Evolutionary conservation across 371 early-diverging fungal genomes (phyloP).

Genomic region (Blakeslea trispora): DNA sequence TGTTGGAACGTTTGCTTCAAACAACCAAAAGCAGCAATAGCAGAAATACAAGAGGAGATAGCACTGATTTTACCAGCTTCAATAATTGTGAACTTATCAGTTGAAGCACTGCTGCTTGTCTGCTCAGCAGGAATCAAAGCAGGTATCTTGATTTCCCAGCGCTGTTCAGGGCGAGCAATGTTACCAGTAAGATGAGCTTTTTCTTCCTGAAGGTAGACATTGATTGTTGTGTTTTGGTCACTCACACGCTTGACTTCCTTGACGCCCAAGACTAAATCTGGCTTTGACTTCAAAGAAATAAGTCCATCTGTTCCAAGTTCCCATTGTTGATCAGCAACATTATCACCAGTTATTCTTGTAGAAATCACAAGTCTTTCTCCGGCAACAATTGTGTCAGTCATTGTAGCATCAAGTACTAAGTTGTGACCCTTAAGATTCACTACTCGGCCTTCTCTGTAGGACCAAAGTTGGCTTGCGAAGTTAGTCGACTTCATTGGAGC

Average conservation of each 20-base stretch:
- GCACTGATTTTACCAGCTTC: conserved; percentile 36
- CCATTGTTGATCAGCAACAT: conserved; percentile 38
- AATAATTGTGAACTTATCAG: conserved; percentile 36
- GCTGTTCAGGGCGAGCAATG: conserved; percentile 39
- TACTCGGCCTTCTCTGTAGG: conserved; percentile 49
- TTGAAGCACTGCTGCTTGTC: conserved; percentile 8
- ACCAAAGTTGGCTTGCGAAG: conserved; percentile 57
- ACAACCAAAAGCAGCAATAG: conserved; percentile 37
- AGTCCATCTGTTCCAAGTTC: conserved; percentile 34
- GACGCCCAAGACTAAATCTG: conserved; percentile 36
- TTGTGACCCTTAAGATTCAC: conserved; percentile 48
- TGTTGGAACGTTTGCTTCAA: conserved; percentile 34
- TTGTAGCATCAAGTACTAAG: conserved; percentile 38
- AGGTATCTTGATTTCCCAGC: conserved; percentile 46
- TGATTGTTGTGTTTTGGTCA: conserved; percentile 17
- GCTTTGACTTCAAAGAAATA: conserved; percentile 33
- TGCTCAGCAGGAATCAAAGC: conserved; percentile 35
- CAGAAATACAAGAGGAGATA: conserved; percentile 24
- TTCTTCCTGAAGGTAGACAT: conserved; percentile 44
- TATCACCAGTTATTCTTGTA: conserved; percentile 12
- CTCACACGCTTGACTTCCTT: conserved; percentile 35
- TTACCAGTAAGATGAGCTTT: conserved; percentile 27
- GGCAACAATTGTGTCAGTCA: conserved; percentile 21
- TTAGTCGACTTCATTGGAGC: conserved; percentile 34
- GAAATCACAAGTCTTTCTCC: conserved; percentile 40